A percentile compares a stretch with the other conserved stretches of the same genome.
Conservation (phyloP, 2,329 filamentous ascomycete genomes). For the Aspergillus nomiae region DNA sequence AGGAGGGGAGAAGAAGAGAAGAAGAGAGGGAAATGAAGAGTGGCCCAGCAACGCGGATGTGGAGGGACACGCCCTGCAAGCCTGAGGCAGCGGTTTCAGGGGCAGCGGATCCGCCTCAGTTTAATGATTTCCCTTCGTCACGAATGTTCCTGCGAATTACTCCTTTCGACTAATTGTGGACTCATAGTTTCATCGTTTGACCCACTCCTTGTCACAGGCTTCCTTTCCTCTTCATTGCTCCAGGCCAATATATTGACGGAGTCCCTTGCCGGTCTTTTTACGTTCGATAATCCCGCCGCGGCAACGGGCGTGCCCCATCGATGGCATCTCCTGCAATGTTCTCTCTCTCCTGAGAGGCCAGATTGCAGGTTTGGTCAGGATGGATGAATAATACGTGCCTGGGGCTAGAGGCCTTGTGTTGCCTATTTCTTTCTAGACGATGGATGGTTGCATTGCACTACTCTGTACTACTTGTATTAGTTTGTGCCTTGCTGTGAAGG, state of each 20-base stretch:
- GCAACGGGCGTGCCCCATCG: conserved; percentile 1
- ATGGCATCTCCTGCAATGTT: conserved; percentile 3
- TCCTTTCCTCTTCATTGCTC: background rate
- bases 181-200: conserved; percentile 4
- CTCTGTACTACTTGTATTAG: background rate
- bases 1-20: conserved; percentile 6
- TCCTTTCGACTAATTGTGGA: background rate
- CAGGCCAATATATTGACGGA: conserved; percentile 1
- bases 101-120: conserved; percentile 4
- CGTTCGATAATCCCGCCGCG: background rate
- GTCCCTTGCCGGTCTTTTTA: conserved; percentile 1
- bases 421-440: background rate
- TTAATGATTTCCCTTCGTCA: conserved; percentile 3
- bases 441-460: background rate
- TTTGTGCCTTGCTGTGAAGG: background rate
- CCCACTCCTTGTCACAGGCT: conserved; percentile 3
- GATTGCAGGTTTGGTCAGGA: background rate
- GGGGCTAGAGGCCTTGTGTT: background rate
- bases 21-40: conserved; percentile 4
- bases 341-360: background rate
- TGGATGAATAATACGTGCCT: background rate
- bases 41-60: conserved; percentile 6
- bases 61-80: background rate
- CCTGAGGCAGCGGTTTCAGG: conserved; percentile 13
- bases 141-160: conserved; percentile 1